Percentiles rank a stretch among this genome's conserved stretches.
These are phyloP conservation scores for Gossypium schwendimanii DNA, from an alignment of 441 rosid genomes.

Conservation along the genomic window DNA sequence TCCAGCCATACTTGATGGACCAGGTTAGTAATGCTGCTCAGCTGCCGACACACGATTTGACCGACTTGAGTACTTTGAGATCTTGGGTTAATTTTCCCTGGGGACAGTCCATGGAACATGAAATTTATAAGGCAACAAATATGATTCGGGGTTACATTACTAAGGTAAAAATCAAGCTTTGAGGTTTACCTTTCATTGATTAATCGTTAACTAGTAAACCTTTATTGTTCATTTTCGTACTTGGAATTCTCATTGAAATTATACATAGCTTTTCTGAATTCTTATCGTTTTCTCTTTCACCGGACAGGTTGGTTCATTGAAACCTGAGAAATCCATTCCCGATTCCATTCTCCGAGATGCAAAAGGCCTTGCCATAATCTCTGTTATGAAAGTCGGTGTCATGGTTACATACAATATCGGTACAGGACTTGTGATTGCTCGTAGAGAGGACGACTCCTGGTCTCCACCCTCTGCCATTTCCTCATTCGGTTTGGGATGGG, in stretches of 20 bases:
- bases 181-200: neutral
- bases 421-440: slow-evolving; percentile 85
- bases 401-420: slow-evolving; percentile 94
- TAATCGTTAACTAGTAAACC: neutral
- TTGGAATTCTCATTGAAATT: neutral
- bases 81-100: slow-evolving; percentile 98
- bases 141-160: slow-evolving; percentile 54
- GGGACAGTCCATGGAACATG: slow-evolving; percentile 88
- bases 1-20: slow-evolving; percentile 90
- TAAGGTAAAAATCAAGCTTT: slow-evolving; percentile 40
- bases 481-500: slow-evolving; percentile 93
- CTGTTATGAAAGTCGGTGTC: slow-evolving; percentile 79
- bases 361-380: slow-evolving; percentile 85
- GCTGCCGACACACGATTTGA: slow-evolving; percentile 74
- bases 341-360: slow-evolving; percentile 71
- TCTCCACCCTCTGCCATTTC: slow-evolving; percentile 95
- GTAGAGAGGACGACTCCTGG: slow-evolving; percentile 85
- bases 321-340: slow-evolving; percentile 82
- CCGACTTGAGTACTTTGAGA: slow-evolving; percentile 95
- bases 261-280: neutral
- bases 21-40: slow-evolving; percentile 92
- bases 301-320: slow-evolving; percentile 60
- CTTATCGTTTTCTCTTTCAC: neutral
- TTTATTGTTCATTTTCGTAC: neutral
- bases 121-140: slow-evolving; percentile 87